Conservation (phyloP, 129 eudicot genomes). For the Pulicaria dysenterica region DNA sequence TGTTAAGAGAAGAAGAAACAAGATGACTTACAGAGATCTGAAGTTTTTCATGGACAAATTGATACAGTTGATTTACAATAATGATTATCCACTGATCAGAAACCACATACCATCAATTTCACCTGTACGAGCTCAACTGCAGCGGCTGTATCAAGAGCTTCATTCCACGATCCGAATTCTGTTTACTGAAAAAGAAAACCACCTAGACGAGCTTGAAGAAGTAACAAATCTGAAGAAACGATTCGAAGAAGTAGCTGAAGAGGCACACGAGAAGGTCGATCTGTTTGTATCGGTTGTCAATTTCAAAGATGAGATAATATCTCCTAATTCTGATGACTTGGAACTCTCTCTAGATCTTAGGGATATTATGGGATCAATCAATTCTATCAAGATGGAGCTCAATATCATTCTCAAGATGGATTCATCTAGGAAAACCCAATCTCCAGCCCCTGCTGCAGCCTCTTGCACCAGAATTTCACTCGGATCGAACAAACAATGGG, state of each 20-base stretch:
- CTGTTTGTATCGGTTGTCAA: neutral
- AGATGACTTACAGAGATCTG: neutral
- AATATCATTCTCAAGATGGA: neutral
- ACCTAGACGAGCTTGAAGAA: neutral
- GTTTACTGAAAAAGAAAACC: neutral
- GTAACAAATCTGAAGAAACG: neutral
- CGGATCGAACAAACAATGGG: neutral
- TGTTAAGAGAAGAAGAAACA: too few species aligned
- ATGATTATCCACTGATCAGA: neutral
- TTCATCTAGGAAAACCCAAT: neutral
- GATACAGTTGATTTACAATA: neutral
- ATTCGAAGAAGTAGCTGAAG: neutral
- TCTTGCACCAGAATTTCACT: neutral
- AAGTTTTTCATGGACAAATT: slow-evolving; percentile 7
- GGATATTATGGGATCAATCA: slow-evolving; percentile 8
- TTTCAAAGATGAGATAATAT: neutral
- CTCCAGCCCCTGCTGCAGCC: neutral
- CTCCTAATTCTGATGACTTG: neutral
- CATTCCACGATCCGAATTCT: slow-evolving; percentile 6
- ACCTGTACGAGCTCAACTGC: neutral
- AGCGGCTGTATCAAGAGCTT: neutral
- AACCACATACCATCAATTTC: neutral
- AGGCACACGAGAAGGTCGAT: neutral
- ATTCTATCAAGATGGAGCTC: neutral
- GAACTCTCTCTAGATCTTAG: neutral